Evolutionary conservation across 179 eudicot species (phyloP).

Genomic region (Silene noctiflora): DNA sequence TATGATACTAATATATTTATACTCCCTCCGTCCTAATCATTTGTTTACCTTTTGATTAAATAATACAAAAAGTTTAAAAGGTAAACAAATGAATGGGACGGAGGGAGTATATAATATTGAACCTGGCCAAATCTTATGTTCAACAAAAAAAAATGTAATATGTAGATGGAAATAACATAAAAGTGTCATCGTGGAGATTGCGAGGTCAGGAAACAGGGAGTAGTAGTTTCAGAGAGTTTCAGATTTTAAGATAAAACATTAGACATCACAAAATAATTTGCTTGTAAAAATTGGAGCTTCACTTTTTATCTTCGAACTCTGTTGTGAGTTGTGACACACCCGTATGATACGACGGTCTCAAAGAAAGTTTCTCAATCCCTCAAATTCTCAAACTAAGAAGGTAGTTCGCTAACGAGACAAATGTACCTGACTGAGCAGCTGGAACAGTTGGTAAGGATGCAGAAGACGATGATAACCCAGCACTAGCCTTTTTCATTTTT

Average conservation of each 20-base stretch:
- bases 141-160: not conserved
- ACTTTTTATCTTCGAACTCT: not conserved
- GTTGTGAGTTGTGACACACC: not conserved
- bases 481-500: slow-evolving; percentile 58
- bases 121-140: not conserved
- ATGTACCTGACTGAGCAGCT: slow-evolving; percentile 55
- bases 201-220: not conserved
- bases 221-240: too few relatives aligned
- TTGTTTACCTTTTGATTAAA: too few relatives aligned
- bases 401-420: not conserved
- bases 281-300: not conserved
- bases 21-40: too few relatives aligned
- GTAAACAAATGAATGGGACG: too few relatives aligned
- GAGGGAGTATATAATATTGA: not conserved
- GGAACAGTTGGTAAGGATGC: slow-evolving; percentile 32
- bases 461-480: slow-evolving; percentile 46
- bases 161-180: not conserved
- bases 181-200: not conserved
- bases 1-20: too few relatives aligned
- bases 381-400: not conserved
- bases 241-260: too few relatives aligned
- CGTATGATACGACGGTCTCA: not conserved
- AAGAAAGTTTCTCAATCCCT: not conserved
- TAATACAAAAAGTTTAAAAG: too few relatives aligned
- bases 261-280: too few relatives aligned